A percentile compares a stretch with the other conserved stretches of the same genome.
Conservation (phyloP, 768 basidiomycete species). For the Coprinellus aureogranulatus region DNA sequence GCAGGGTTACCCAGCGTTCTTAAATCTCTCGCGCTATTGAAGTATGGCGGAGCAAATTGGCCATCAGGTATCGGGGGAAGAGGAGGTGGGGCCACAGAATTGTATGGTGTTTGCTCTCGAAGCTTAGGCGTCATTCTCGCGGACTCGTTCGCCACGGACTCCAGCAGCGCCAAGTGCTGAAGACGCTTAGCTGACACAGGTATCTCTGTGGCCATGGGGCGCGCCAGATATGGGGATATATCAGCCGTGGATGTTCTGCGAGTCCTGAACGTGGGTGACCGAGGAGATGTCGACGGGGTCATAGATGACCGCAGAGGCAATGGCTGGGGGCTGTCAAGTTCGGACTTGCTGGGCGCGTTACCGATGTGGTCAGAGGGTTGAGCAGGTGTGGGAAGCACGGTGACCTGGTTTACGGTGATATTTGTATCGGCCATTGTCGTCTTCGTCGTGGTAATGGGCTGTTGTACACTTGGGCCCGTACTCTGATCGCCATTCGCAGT, state of each 20-base stretch:
- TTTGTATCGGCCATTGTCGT: not conserved
- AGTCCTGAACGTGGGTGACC: conserved; percentile 30
- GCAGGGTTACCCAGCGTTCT: too few relatives aligned
- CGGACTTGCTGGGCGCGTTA: not conserved
- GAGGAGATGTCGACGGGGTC: conserved; percentile 18
- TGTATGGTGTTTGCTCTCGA: not conserved
- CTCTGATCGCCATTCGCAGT: not conserved
- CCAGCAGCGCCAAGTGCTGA: conserved; percentile 69
- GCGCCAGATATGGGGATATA: conserved; percentile 67
- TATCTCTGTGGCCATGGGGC: conserved; percentile 41
- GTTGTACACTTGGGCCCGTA: not conserved
- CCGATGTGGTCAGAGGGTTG: not conserved
- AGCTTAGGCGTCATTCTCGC: conserved; percentile 53
- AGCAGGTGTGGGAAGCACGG: not conserved
- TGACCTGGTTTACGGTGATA: not conserved
- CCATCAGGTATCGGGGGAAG: conserved; percentile 20
- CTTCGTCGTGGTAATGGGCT: not conserved
- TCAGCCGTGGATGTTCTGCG: conserved; percentile 58
- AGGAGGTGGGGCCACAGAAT: conserved; percentile 9
- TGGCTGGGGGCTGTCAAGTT: not conserved
- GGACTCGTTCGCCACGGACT: conserved; percentile 72
- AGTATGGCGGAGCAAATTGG: not conserved
- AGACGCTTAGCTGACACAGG: conserved; percentile 60
- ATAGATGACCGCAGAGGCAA: conserved; percentile 11
- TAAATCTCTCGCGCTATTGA: too few relatives aligned